These are phyloP conservation scores for Carex cristatella DNA, from an alignment of 176 grass and related monocot genomes.

Conservation along the genomic window DNA sequence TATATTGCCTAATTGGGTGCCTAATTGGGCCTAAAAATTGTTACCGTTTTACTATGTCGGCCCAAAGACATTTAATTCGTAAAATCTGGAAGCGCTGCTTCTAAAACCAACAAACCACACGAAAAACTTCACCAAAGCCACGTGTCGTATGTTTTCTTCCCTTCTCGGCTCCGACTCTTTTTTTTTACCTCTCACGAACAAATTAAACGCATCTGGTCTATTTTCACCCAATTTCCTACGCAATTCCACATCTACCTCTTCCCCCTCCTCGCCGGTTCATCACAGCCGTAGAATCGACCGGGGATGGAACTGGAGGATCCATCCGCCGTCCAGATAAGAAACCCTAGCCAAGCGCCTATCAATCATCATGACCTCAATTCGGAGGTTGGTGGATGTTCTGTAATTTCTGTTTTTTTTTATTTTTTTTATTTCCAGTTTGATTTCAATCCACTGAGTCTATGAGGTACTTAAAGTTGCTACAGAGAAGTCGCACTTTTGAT, in stretches of 20 bases:
- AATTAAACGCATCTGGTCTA: slow-evolving; percentile 4
- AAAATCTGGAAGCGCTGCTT: not conserved
- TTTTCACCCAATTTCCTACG: slow-evolving; percentile 30
- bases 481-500: not conserved
- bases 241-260: slow-evolving; percentile 25
- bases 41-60: not conserved
- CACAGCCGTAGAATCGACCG: slow-evolving; percentile 16
- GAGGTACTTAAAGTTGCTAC: not conserved
- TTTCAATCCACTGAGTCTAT: not conserved
- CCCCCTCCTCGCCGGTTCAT: not conserved
- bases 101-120: slow-evolving; percentile 11
- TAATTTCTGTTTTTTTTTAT: not conserved
- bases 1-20: not conserved
- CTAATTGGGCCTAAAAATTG: not conserved
- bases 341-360: slow-evolving; percentile 32
- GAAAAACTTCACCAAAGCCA: slow-evolving; percentile 3
- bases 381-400: slow-evolving; percentile 29
- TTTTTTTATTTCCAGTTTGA: not conserved
- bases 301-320: slow-evolving; percentile 49
- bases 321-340: slow-evolving; percentile 26
- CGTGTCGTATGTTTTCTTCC: slow-evolving; percentile 19
- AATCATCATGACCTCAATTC: slow-evolving; percentile 67
- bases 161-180: not conserved
- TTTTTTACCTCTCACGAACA: not conserved
- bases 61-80: not conserved